Conservation (phyloP, 768 basidiomycete species). For the Kwoniella pini region DNA sequence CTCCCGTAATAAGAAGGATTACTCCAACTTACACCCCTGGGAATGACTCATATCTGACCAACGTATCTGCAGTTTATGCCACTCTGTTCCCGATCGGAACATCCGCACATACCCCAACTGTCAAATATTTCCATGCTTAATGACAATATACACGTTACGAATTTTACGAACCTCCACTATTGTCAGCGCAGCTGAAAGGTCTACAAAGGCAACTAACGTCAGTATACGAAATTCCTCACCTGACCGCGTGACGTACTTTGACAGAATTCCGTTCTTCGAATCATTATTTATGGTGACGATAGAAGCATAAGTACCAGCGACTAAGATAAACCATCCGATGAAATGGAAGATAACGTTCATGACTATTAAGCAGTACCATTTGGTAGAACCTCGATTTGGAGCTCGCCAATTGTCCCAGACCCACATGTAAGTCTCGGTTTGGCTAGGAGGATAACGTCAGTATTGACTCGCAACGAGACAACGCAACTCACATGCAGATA, state of each 20-base stretch:
- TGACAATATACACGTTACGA: too few species aligned
- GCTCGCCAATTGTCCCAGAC: slow-evolving; percentile 35
- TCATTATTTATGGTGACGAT: slow-evolving; percentile 11
- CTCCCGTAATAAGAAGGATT: too few species aligned
- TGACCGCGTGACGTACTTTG: slow-evolving; percentile 8
- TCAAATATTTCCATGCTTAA: too few species aligned
- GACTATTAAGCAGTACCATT: background rate
- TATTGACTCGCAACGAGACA: background rate
- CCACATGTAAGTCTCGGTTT: slow-evolving; percentile 46
- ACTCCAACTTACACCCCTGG: too few species aligned
- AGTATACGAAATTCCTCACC: too few species aligned
- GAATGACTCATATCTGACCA: too few species aligned
- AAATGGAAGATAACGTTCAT: slow-evolving; percentile 13
- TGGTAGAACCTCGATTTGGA: background rate
- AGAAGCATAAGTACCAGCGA: slow-evolving; percentile 16
- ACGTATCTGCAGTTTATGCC: too few species aligned
- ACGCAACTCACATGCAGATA: slow-evolving; percentile 34
- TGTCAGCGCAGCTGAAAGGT: slow-evolving; percentile 19
- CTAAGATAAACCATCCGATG: slow-evolving; percentile 19
- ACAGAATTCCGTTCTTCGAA: slow-evolving; percentile 5
- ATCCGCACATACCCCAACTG: too few species aligned
- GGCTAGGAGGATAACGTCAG: slow-evolving; percentile 12
- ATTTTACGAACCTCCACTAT: background rate
- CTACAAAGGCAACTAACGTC: background rate
- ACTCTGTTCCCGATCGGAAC: too few species aligned